A percentile compares a stretch with the other conserved stretches of the same genome.
Evolutionary conservation across 345 rosid species (phyloP).

Genomic region (Trapa bicornis): DNA sequence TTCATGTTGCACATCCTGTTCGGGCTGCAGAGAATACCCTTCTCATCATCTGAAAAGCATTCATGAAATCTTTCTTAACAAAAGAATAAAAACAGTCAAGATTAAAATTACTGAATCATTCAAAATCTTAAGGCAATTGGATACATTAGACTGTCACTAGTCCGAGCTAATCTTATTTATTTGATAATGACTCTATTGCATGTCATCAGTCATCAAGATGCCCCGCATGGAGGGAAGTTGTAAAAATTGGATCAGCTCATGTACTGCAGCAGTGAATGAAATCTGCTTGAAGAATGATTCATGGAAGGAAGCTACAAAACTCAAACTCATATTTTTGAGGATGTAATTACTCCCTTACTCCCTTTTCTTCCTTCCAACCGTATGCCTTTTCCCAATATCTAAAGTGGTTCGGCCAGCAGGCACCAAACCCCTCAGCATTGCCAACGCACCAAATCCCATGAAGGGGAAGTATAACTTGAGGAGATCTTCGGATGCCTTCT

Average conservation of each 20-base stretch:
- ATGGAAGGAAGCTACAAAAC: not conserved
- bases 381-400: constrained; percentile 24
- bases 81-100: not conserved
- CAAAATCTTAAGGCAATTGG: not conserved
- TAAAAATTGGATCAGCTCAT: not conserved
- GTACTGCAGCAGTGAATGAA: not conserved
- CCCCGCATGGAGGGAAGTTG: too few relatives aligned
- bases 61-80: not conserved
- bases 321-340: not conserved
- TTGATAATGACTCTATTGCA: not conserved
- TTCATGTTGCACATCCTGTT: not conserved
- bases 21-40: not conserved
- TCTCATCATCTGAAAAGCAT: not conserved
- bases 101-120: not conserved
- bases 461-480: constrained; percentile 45
- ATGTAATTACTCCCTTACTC: constrained; percentile 35
- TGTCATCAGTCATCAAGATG: too few relatives aligned
- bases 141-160: not conserved
- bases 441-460: constrained; percentile 39
- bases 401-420: constrained; percentile 14
- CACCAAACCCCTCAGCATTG: constrained; percentile 51
- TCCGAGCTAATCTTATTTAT: not conserved
- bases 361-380: constrained; percentile 45
- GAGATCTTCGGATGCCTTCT: constrained; percentile 48
- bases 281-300: not conserved